Evolutionary conservation across 78 protist genomes (phyloP).

Genomic region (Dictyostelium capitatum): DNA sequence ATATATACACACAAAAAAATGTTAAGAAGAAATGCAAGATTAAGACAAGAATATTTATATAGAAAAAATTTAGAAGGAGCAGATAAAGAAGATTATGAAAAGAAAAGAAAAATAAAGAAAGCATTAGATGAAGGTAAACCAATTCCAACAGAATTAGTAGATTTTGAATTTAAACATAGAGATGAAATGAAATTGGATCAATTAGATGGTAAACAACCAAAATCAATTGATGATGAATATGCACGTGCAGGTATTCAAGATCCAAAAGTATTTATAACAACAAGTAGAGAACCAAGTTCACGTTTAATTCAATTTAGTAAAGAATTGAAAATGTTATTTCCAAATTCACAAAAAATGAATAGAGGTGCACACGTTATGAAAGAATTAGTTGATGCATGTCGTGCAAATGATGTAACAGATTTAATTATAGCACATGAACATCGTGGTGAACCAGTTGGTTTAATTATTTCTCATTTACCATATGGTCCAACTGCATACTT

Average conservation of each 20-base stretch:
- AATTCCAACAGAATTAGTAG: constrained; percentile 93
- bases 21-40: constrained; percentile 84
- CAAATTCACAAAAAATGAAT: constrained; percentile 96
- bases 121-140: constrained; percentile 88
- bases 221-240: constrained; percentile 98
- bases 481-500: constrained; percentile 99
- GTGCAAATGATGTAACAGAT: constrained; percentile 96
- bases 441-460: constrained; percentile 98
- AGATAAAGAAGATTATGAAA: constrained; percentile 81
- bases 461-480: constrained; percentile 98
- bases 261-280: constrained; percentile 97
- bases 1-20: constrained; percentile 5
- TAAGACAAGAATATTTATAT: constrained; percentile 94
- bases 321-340: constrained; percentile 91
- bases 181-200: constrained; percentile 74
- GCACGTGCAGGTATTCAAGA: constrained; percentile 96
- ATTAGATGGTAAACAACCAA: not conserved
- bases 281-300: constrained; percentile 96
- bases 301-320: constrained; percentile 96
- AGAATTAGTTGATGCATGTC: constrained; percentile 94
- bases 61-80: constrained; percentile 90
- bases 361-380: constrained; percentile 92
- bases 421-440: constrained; percentile 98
- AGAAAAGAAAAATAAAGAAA: constrained; percentile 86
- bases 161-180: constrained; percentile 70